These are phyloP conservation scores for Yarrowia alimentaria DNA, from an alignment of 805 yeast species.

Conservation along the genomic window DNA sequence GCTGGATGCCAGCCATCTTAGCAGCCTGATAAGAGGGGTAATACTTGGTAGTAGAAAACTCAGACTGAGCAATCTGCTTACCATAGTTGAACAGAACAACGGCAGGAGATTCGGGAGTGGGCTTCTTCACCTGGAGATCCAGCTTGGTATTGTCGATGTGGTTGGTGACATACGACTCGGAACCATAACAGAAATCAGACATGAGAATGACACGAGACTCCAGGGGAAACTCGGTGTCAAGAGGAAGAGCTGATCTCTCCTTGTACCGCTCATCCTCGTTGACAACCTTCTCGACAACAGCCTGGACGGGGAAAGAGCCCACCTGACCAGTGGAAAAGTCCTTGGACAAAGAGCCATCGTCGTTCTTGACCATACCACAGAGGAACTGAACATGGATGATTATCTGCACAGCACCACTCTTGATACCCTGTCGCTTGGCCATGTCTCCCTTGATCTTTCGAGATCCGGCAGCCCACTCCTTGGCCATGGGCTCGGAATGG, in stretches of 20 bases:
- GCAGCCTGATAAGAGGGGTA: constrained; percentile 65
- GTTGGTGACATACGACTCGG: constrained; percentile 51
- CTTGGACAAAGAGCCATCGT: constrained; percentile 74
- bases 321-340: constrained; percentile 56
- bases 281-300: constrained; percentile 70
- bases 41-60: constrained; percentile 55
- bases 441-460: constrained; percentile 46
- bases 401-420: constrained; percentile 52
- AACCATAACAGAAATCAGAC: constrained; percentile 86
- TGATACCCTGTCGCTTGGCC: constrained; percentile 55
- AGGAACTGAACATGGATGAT: constrained; percentile 72
- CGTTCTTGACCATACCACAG: constrained; percentile 68
- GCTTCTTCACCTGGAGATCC: constrained; percentile 35
- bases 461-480: constrained; percentile 47
- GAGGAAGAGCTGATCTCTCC: constrained; percentile 71
- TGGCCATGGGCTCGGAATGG: constrained; percentile 49
- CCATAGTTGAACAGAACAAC: constrained; percentile 47
- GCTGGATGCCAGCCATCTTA: constrained; percentile 53
- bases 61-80: constrained; percentile 54
- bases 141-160: constrained; percentile 40
- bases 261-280: constrained; percentile 71
- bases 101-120: constrained; percentile 52
- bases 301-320: constrained; percentile 70
- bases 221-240: constrained; percentile 78
- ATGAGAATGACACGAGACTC: constrained; percentile 71